Evolutionary conservation across 805 yeast species (phyloP).

Genomic region (Candida adriatica): DNA sequence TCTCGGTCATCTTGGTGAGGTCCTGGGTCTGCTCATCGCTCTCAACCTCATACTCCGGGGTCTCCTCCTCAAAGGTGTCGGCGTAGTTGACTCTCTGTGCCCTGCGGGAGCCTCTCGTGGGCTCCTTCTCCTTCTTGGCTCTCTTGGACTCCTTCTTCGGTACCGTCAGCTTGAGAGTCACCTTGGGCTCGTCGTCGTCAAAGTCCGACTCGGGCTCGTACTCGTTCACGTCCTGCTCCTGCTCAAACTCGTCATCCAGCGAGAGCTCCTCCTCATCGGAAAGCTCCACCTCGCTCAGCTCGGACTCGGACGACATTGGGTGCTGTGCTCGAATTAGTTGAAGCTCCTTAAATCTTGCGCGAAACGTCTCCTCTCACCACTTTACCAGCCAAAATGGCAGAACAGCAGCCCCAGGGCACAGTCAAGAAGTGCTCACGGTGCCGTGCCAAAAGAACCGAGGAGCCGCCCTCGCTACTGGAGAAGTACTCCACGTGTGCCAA

Average conservation of each 20-base stretch:
- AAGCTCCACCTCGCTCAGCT: constrained; percentile 9
- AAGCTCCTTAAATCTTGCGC: too few relatives aligned
- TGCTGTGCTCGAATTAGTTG: too few relatives aligned
- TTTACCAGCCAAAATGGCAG: too few relatives aligned
- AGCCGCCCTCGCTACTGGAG: constrained; percentile 26
- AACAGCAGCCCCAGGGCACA: not conserved
- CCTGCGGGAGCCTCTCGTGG: constrained; percentile 3
- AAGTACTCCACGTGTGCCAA: constrained; percentile 36
- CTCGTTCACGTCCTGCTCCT: constrained; percentile 9
- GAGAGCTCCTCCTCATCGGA: constrained; percentile 11
- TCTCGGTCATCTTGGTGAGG: constrained; percentile 23
- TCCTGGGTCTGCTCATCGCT: constrained; percentile 11
- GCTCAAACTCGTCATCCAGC: constrained; percentile 12
- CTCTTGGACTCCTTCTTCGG: constrained; percentile 1
- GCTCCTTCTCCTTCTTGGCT: constrained; percentile 1
- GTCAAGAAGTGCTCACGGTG: constrained; percentile 38
- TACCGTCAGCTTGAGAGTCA: too few relatives aligned
- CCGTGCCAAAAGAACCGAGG: constrained; percentile 32
- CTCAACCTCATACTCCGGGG: constrained; percentile 9
- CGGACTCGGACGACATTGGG: too few relatives aligned
- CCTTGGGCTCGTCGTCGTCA: too few relatives aligned
- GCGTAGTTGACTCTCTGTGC: constrained; percentile 8
- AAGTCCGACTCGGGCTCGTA: not conserved
- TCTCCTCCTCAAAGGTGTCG: constrained; percentile 7
- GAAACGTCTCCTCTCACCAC: too few relatives aligned